Evolutionary conservation across 2,329 filamentous ascomycete genomes (phyloP), one percentile per base, ranked within the genome.

Genomic region (Ceratocystis alfenasii): DNA sequence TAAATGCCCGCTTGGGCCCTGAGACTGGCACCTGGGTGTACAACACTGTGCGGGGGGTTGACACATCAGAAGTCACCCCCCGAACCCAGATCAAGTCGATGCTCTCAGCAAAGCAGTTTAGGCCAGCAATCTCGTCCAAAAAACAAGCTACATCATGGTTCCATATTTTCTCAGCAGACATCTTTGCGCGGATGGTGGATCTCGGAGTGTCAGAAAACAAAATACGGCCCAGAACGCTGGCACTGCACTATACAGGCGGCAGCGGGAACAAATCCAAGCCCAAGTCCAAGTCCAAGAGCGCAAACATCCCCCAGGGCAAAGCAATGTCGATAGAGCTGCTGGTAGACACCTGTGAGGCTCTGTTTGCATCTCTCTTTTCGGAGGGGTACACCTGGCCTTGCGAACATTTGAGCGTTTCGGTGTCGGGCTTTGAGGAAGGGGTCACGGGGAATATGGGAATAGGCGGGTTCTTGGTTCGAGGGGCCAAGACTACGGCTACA

Each of bases 41-140:
- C 75, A 85, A 87, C 65, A 88, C 87, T 10, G 87, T 97, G 64
- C 85, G 94, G 10, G 94, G 94, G 1, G 84, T 92, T 68, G 94
- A 99, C 74, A 78, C 80, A 62, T 94, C 88, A 71, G 92, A 96
- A 74, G 90, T 99, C 70, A 96, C 90, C 72, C 83, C 90, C 33
- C 82, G 93, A 63, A 96, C 91, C 1, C 89, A 94, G 72, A 96
- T 96, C 78, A 96, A 97, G 74, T 94, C 89, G 17, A 97, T 99
- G 92, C 80, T 97, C 15, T 96, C 91, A 1, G 92, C 94, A 22
- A 99, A 99, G 74, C 95, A 91, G 0, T 99, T 99, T 72, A 82
- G 89, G 30, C 94, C 94, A 0, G 85, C 82, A 66, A 93, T 97
- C 73, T 88, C 85, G 70, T 87, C 81, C 1, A 77, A 83, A 20